Evolutionary conservation across 2,329 filamentous ascomycete genomes (phyloP).

Genomic region (Talaromyces sp.): DNA sequence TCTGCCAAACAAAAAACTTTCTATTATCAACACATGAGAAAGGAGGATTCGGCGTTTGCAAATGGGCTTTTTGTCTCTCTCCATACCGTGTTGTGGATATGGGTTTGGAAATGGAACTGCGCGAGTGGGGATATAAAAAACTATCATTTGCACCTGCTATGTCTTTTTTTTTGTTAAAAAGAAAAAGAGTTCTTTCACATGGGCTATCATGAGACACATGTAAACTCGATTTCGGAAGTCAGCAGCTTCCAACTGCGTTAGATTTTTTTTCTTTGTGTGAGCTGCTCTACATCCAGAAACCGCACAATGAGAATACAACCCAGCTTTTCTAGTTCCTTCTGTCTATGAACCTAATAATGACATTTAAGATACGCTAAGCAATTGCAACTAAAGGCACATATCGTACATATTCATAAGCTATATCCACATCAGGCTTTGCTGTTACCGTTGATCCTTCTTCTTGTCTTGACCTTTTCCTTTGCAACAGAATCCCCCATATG

Average conservation of each 20-base stretch:
- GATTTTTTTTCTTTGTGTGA: conserved; percentile 25
- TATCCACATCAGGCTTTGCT: conserved; percentile 6
- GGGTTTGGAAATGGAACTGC: conserved; percentile 21
- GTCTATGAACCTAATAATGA: neutral
- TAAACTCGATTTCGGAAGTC: conserved; percentile 34
- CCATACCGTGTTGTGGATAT: conserved; percentile 19
- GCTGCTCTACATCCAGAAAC: conserved; percentile 21
- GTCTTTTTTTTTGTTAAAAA: conserved; percentile 12
- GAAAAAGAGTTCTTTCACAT: conserved; percentile 15
- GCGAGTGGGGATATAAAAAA: conserved; percentile 26
- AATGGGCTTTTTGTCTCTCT: conserved; percentile 18
- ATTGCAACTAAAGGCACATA: neutral
- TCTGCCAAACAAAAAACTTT: conserved; percentile 18
- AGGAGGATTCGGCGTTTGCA: conserved; percentile 27
- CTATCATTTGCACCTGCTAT: conserved; percentile 19
- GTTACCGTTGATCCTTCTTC: conserved; percentile 4
- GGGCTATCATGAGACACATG: conserved; percentile 34
- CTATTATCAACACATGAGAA: conserved; percentile 18
- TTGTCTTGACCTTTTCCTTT: conserved; percentile 14
- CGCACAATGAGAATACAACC: conserved; percentile 17
- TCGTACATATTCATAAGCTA: neutral
- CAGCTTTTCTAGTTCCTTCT: conserved; percentile 15
- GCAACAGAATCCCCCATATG: conserved; percentile 23
- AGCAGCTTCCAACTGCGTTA: conserved; percentile 33
- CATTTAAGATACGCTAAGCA: neutral